A percentile compares a stretch with the other conserved stretches of the same genome.
Conservation (phyloP, 495 filamentous ascomycete species). For the Paragyromitra xinjiangensis region DNA sequence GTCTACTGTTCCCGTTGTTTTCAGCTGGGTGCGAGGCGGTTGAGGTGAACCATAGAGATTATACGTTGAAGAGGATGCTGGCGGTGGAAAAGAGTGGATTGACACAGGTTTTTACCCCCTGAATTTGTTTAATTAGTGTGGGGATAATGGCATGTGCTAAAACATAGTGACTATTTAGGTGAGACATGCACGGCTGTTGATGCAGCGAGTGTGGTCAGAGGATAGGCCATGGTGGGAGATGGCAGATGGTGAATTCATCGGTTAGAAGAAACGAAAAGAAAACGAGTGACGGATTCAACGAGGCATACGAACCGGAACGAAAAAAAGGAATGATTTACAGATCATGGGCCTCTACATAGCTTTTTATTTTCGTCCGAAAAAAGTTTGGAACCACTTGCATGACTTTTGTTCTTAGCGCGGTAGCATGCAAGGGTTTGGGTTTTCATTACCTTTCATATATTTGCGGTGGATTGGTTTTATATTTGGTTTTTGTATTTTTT, state of each 20-base stretch:
- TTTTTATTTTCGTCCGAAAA: conserved; percentile 49
- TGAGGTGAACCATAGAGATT: conserved; percentile 64
- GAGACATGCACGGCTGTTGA: conserved; percentile 68
- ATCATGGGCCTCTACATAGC: conserved; percentile 25
- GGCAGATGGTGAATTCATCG: conserved; percentile 72
- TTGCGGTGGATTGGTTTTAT: conserved; percentile 21
- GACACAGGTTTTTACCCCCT: conserved; percentile 67
- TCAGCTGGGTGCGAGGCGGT: conserved; percentile 80
- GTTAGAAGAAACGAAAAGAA: conserved; percentile 56
- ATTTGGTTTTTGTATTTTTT: conserved; percentile 18
- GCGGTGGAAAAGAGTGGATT: conserved; percentile 78
- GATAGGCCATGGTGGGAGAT: conserved; percentile 71
- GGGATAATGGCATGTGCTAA: conserved; percentile 28
- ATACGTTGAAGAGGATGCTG: conserved; percentile 73
- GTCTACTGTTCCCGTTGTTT: conserved; percentile 83
- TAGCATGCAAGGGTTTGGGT: conserved; percentile 47
- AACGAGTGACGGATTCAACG: conserved; percentile 36
- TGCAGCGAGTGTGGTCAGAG: conserved; percentile 73
- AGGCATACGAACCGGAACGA: conserved; percentile 43
- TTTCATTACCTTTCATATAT: conserved; percentile 47
- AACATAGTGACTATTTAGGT: conserved; percentile 60
- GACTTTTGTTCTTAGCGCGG: conserved; percentile 39
- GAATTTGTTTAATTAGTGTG: conserved; percentile 9
- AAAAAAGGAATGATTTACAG: conserved; percentile 29
- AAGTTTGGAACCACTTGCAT: conserved; percentile 49